A percentile compares a stretch with the other conserved stretches of the same genome.
Evolutionary conservation across 2,329 filamentous ascomycete genomes (phyloP).

Genomic region (Cladorrhinum sp.): DNA sequence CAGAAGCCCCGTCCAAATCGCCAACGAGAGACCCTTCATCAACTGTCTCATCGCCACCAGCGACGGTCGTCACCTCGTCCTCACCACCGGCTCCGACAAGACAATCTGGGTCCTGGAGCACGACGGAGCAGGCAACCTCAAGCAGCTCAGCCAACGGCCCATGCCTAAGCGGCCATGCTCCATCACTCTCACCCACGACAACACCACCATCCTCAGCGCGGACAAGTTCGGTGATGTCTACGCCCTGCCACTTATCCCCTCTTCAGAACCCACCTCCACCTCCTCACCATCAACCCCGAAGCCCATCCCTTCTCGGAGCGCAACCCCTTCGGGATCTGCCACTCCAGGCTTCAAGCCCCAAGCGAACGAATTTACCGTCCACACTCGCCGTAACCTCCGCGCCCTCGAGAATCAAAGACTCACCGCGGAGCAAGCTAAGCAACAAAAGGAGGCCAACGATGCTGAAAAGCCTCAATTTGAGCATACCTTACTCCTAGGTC

Average conservation of each 20-base stretch:
- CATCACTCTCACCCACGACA: constrained; percentile 66
- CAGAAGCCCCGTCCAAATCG: constrained; percentile 17
- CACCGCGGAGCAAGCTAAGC: constrained; percentile 34
- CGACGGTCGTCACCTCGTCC: constrained; percentile 67
- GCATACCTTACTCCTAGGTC: constrained; percentile 76
- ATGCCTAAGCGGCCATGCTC: constrained; percentile 91
- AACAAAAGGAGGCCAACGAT: constrained; percentile 28
- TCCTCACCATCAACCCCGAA: neutral
- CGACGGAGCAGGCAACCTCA: constrained; percentile 56
- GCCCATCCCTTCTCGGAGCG: constrained; percentile 20
- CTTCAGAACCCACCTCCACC: constrained; percentile 12
- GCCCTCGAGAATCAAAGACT: constrained; percentile 59
- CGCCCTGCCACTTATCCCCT: constrained; percentile 67
- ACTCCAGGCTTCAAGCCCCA: constrained; percentile 41
- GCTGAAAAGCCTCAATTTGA: constrained; percentile 53
- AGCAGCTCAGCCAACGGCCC: constrained; percentile 64
- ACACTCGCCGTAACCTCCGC: constrained; percentile 60
- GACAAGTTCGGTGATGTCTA: constrained; percentile 99
- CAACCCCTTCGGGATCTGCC: constrained; percentile 24
- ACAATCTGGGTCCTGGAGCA: constrained; percentile 77
- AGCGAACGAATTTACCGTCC: constrained; percentile 59
- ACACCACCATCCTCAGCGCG: constrained; percentile 70
- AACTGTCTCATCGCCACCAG: constrained; percentile 63
- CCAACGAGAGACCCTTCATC: constrained; percentile 60
- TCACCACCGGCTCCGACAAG: constrained; percentile 89